Evolutionary conservation across 1,139 yeast species (phyloP).

Genomic region (Debaryomycetaceae sp.): DNA sequence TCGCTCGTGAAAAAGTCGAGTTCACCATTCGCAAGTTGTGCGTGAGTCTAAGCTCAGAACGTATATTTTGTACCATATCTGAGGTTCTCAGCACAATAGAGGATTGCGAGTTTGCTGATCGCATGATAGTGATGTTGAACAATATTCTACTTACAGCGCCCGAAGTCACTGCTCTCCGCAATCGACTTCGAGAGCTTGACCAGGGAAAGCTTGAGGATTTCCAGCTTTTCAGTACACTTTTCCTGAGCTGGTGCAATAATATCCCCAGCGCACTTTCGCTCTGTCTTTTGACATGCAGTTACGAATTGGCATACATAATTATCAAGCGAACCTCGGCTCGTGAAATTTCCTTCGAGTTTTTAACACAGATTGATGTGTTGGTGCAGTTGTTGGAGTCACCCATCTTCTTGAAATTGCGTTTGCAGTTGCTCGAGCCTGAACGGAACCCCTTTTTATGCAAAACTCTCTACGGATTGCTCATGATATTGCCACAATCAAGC

Average conservation of each 20-base stretch:
- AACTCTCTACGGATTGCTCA: conserved; percentile 81
- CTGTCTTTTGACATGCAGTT: conserved; percentile 80
- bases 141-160: conserved; percentile 84
- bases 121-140: conserved; percentile 79
- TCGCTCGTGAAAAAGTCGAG: conserved; percentile 65
- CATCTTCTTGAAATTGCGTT: conserved; percentile 74
- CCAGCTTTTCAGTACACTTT: conserved; percentile 62
- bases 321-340: conserved; percentile 65
- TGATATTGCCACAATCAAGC: conserved; percentile 93
- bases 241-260: conserved; percentile 88
- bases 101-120: conserved; percentile 60
- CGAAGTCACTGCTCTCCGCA: conserved; percentile 62
- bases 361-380: conserved; percentile 69
- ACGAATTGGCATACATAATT: conserved; percentile 76
- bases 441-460: conserved; percentile 75
- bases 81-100: conserved; percentile 51
- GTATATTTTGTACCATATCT: conserved; percentile 74
- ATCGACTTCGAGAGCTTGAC: conserved; percentile 44
- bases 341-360: conserved; percentile 60
- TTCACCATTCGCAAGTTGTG: conserved; percentile 80
- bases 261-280: conserved; percentile 82
- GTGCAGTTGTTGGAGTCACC: conserved; percentile 76
- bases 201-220: conserved; percentile 49
- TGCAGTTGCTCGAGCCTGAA: conserved; percentile 82
- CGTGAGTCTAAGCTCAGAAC: conserved; percentile 68